Base-by-base conservation (phyloP, 352 stramenopile species). In the Globisporangium alternatum region DNA sequence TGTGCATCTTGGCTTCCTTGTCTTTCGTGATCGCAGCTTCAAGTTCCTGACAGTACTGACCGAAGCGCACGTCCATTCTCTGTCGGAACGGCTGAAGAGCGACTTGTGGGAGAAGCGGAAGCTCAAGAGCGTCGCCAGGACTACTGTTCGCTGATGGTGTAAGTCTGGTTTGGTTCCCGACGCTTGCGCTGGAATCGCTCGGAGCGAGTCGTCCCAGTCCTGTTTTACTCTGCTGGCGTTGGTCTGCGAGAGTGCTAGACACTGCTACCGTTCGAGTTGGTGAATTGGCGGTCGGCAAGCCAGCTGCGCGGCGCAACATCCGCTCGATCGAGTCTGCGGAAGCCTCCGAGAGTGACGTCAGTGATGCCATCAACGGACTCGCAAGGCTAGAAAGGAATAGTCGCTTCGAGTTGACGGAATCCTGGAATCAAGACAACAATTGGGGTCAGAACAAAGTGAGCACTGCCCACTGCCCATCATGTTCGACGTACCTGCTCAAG, bases 1-100 rank as follows among this genome's bases (percentile, higher is more conserved):
- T 72, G 47, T 80, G 69, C 54, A 82, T 64, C 44, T 65, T 78
- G 17, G 54, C 25, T 47, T 84, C 69, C 55, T 72, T 75, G 15
- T 84, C 66, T 48, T 48, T 70, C 59, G 35, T 48, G 30, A 25
- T 56, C 25, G 30, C 19, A 31, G 35, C 17, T 1, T 69, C 65
- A 8, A 80, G 64, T 39, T 73, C 48, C 4, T 71, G 55, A 17
- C 55, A 69, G 44, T 68, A 81, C 22, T 70, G 56, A 43, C 43
- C 54, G 56, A 77, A 80, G 44, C 69, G 69, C 19, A 52, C 51
- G 1, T 54, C 45, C 15, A 45, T 25, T 13, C 72, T 68, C 5
- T 31, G 54, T 4, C 64, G 43, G 0, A 62, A 47, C 13, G 72
- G 72, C 21, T 71, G 56, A 2, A 76, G 55, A 25, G 44, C 19